Conservation (phyloP, 225 moss, liverwort and hornwort genomes). For the Marchantia paleacea region DNA sequence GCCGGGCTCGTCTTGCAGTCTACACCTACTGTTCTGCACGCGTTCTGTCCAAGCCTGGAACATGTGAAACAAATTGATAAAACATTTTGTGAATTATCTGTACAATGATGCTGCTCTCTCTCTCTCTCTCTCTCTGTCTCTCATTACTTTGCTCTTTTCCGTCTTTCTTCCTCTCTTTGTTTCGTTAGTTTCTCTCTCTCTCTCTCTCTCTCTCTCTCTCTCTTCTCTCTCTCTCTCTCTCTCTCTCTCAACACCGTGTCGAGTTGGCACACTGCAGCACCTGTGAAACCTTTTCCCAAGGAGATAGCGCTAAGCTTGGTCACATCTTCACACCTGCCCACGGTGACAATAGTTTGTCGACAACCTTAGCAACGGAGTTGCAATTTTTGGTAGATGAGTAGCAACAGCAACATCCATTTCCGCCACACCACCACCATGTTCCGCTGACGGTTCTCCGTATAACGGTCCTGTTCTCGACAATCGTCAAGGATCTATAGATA, state of each 20-base stretch:
- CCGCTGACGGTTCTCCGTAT: slow-evolving; percentile 23
- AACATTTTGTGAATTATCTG: slow-evolving; percentile 33
- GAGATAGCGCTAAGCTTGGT: background rate
- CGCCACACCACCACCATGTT: slow-evolving; percentile 16
- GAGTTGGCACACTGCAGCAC: slow-evolving; percentile 6
- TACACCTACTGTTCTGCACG: slow-evolving; percentile 9
- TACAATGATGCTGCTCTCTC: slow-evolving; percentile 33
- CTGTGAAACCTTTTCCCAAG: background rate
- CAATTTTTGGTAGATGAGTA: slow-evolving; percentile 49
- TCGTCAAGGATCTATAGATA: slow-evolving; percentile 36
- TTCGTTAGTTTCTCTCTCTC: too few species aligned
- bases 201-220: background rate
- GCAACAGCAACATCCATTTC: slow-evolving; percentile 22
- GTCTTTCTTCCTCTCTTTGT: background rate
- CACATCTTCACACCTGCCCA: slow-evolving; percentile 1
- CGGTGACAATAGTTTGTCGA: slow-evolving; percentile 17
- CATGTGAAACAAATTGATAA: slow-evolving; percentile 31
- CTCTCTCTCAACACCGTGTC: background rate
- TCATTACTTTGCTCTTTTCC: slow-evolving; percentile 1
- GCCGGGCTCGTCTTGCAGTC: slow-evolving; percentile 25
- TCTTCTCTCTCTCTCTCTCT: background rate
- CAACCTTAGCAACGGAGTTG: slow-evolving; percentile 40
- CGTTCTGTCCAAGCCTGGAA: slow-evolving; percentile 27
- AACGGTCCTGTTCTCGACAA: slow-evolving; percentile 20
- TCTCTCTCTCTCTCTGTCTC: background rate